Conservation (phyloP, 225 moss, liverwort and hornwort genomes). For the Physcomitrellopsis africana region DNA sequence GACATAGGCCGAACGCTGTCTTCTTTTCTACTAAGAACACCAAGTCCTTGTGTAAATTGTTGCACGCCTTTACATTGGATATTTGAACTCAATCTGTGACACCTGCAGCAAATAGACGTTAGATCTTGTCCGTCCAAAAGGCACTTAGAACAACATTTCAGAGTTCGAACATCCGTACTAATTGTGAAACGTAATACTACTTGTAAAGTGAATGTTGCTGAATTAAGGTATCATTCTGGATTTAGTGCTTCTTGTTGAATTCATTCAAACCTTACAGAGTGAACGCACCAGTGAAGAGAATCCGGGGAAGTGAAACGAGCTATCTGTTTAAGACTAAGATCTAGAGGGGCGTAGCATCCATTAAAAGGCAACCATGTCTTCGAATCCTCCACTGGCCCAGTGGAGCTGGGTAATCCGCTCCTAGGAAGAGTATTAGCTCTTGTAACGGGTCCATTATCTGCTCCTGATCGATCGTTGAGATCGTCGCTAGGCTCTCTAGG, state of each 20-base stretch:
- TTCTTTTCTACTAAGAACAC: slow-evolving; percentile 31
- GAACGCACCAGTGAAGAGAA: no score
- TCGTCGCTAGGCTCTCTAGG: slow-evolving; percentile 30
- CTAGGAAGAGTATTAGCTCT: slow-evolving; percentile 26
- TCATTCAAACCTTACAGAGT: no score
- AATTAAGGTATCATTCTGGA: no score
- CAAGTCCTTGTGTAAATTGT: slow-evolving; percentile 57
- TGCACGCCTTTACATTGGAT: slow-evolving; percentile 75
- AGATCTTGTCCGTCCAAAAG: no score
- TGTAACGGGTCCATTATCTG: slow-evolving; percentile 25
- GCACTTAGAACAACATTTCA: no score
- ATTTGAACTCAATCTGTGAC: slow-evolving; percentile 70
- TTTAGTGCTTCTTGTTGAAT: no score
- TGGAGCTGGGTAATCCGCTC: slow-evolving; percentile 28
- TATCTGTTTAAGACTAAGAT: no score
- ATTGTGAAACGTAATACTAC: no score
- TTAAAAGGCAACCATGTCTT: slow-evolving; percentile 43
- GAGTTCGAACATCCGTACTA: no score
- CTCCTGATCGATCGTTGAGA: slow-evolving; percentile 21
- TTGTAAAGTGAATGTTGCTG: no score
- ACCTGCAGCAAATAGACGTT: no score
- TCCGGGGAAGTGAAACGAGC: no score
- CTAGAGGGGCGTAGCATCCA: slow-evolving; percentile 3
- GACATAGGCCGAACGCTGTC: slow-evolving; percentile 32
- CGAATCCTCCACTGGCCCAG: slow-evolving; percentile 34